A percentile compares a stretch with the other conserved stretches of the same genome.
These are phyloP conservation scores for Eutypella sp. DNA, from an alignment of 2,329 filamentous ascomycete species.

Conservation along the genomic window DNA sequence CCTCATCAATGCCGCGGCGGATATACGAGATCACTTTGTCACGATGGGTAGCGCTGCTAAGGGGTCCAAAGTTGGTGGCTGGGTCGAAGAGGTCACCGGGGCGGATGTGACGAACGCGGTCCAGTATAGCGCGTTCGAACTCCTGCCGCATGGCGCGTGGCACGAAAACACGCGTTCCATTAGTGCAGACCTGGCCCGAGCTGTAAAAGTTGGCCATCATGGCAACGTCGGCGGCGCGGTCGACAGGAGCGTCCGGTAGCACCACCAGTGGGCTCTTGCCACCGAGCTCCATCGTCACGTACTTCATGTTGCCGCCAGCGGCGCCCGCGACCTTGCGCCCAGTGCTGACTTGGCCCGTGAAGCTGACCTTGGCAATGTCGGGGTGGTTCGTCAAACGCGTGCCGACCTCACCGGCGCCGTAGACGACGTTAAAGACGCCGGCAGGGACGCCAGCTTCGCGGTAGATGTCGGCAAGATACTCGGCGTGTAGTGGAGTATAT, in stretches of 20 bases:
- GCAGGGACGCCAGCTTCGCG: slow-evolving; percentile 72
- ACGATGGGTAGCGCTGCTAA: slow-evolving; percentile 69
- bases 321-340: slow-evolving; percentile 75
- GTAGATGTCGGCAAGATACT: slow-evolving; percentile 71
- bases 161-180: slow-evolving; percentile 84
- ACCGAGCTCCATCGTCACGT: slow-evolving; percentile 87
- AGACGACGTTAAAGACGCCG: slow-evolving; percentile 83
- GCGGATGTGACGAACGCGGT: slow-evolving; percentile 66
- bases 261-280: slow-evolving; percentile 80
- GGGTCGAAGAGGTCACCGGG: slow-evolving; percentile 68
- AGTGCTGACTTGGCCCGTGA: slow-evolving; percentile 82
- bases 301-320: slow-evolving; percentile 77
- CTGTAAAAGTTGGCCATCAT: slow-evolving; percentile 96
- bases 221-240: slow-evolving; percentile 78
- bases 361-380: slow-evolving; percentile 77
- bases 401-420: slow-evolving; percentile 74
- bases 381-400: slow-evolving; percentile 69
- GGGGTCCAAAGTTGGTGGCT: slow-evolving; percentile 75
- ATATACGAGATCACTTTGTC: slow-evolving; percentile 79
- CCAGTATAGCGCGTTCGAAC: slow-evolving; percentile 65
- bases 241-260: slow-evolving; percentile 72
- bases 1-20: slow-evolving; percentile 64
- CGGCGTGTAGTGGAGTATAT: slow-evolving; percentile 77
- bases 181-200: slow-evolving; percentile 88
- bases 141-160: slow-evolving; percentile 57